Percentiles rank a stretch among this genome's conserved stretches.
Conservation (phyloP, 345 rosid genomes). For the Nephelium lappaceum region DNA sequence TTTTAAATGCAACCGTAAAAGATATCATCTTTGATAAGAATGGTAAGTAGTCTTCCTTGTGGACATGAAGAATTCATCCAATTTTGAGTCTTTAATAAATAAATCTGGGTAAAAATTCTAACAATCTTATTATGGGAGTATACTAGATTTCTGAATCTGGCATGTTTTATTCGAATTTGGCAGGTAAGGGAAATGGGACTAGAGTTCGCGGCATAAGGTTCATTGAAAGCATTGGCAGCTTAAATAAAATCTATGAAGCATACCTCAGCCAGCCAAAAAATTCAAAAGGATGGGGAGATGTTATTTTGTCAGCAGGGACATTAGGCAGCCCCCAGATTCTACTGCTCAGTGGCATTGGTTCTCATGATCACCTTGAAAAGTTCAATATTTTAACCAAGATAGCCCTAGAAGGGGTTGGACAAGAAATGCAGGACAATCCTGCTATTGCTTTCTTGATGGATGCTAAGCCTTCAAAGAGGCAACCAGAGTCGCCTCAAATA, state of each 20-base stretch:
- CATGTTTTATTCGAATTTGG: not conserved
- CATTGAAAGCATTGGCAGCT: constrained; percentile 51
- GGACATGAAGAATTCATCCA: not conserved
- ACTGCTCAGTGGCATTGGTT: constrained; percentile 68
- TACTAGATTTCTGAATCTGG: no score
- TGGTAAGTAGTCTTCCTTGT: constrained; percentile 25
- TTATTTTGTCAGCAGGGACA: constrained; percentile 27
- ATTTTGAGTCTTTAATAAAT: no score
- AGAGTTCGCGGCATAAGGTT: constrained; percentile 56
- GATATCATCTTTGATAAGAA: constrained; percentile 46
- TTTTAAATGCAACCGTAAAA: constrained; percentile 62
- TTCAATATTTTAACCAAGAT: constrained; percentile 42
- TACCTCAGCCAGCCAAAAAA: constrained; percentile 45
- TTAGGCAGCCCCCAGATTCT: constrained; percentile 71
- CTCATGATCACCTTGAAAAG: constrained; percentile 42
- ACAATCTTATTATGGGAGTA: no score
- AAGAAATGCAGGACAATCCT: constrained; percentile 62
- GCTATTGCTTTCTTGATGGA: constrained; percentile 46
- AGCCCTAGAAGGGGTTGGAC: constrained; percentile 49
- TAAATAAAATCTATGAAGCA: constrained; percentile 45
- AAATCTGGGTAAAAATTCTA: no score
- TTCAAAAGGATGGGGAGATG: constrained; percentile 36
- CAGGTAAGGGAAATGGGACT: constrained; percentile 43
- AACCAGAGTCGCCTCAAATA: constrained; percentile 64
- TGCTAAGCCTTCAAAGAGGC: constrained; percentile 38